Conservation (phyloP, 306 rosid genomes). For the Elaeagnus macrophylla region DNA sequence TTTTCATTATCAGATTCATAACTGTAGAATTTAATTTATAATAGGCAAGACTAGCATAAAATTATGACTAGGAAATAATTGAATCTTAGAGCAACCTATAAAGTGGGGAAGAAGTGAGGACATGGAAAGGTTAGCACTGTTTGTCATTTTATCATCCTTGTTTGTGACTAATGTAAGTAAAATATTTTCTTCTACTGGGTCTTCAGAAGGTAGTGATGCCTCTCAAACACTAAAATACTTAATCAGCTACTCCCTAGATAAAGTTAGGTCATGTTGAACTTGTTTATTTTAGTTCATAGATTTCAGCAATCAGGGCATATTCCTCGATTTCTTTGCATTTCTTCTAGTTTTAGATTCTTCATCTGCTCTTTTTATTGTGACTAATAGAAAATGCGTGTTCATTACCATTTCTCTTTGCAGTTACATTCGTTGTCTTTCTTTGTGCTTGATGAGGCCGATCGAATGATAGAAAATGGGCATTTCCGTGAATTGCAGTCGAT, state of each 20-base stretch:
- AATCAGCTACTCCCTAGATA: neutral
- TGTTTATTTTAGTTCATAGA: neutral
- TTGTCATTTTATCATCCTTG: no score
- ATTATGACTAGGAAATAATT: no score
- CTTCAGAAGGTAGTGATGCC: neutral
- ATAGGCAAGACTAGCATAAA: no score
- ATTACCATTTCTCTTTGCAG: constrained; percentile 40
- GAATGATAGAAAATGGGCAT: constrained; percentile 88
- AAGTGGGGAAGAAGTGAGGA: no score
- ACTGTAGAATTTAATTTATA: no score
- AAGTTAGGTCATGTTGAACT: neutral
- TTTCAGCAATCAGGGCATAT: constrained; percentile 1
- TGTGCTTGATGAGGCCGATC: constrained; percentile 97
- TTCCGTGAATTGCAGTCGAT: constrained; percentile 86
- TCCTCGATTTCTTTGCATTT: neutral
- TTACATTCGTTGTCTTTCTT: constrained; percentile 83
- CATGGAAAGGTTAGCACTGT: neutral
- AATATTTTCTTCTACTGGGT: neutral
- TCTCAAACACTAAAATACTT: neutral
- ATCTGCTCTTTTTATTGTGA: neutral
- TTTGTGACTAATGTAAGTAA: neutral
- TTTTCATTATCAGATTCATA: no score
- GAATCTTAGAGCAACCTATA: no score
- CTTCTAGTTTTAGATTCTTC: neutral
- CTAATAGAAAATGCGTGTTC: constrained; percentile 15